Evolutionary conservation across 148 eudicot species (phyloP), one percentile per base, ranked within the genome.

Genomic region (Vaccinium myrtillus): DNA sequence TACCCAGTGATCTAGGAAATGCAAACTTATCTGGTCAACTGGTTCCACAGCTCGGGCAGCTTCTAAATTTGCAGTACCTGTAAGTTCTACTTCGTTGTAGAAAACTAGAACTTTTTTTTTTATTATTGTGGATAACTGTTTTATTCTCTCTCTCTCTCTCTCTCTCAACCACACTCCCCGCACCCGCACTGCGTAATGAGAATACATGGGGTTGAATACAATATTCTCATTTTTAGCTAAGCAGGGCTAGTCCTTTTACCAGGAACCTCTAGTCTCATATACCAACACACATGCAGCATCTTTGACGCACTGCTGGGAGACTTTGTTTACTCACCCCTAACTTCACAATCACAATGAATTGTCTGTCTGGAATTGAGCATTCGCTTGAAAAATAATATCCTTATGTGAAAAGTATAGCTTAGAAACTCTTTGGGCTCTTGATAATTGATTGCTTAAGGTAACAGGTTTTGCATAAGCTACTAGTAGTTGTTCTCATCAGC

Each of bases 1-100:
- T 53, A 69, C 75, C 30, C 91, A 96, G 98, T 81, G 98, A 93
- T 87, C 98, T 96, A 78, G 98, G 98, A 67, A 92, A 90, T 86
- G 96, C 96, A 16, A 89, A 91, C 88, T 88, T 96, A 84, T 88
- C 98, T 25, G 98, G 98, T 61, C 77, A 82, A 85, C 92, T 96
- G 85, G 98, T 91, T 94, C 21, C 94, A 43, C 88, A 87, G 86
- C 98, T 96, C 83, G 98, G 98, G 79, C 90, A 86, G 86, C 98
- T 96, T 84, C 55, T 84, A 46, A 93, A 85, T 83, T 92, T 96
- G 87, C 95, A 96, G 77, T 93, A 91, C 87, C 79, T 96, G 98
- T 96, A 93, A 90, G 98, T 91, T 61, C 46, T 18, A 32, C 49
- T 71, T 50, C 61, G 76, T 21, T 39, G 79, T 11, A 1, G 10